phyloP scores from a whole-genome alignment of 371 early-diverging fungal species.

The Mortierella sp. region DNA sequence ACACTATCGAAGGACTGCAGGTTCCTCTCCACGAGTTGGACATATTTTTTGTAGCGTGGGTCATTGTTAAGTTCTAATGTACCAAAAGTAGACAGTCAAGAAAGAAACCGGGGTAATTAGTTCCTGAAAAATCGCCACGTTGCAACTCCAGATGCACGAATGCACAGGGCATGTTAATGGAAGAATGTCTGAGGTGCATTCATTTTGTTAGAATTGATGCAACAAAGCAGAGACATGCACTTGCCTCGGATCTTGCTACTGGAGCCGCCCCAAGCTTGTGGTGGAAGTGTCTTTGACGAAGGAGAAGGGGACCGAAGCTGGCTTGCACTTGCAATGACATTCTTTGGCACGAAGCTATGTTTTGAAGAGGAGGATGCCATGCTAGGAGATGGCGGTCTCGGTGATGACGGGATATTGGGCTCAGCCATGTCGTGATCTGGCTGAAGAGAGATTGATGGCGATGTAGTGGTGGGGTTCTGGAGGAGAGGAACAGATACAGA shows the following conservation, averaged over 20 bases:
- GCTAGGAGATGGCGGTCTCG: conserved; percentile 43
- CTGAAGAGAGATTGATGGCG: not conserved
- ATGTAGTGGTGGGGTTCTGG: not conserved
- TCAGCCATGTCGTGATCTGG: conserved; percentile 35
- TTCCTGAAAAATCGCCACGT: not conserved
- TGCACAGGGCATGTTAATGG: not conserved
- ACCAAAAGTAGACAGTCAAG: not conserved
- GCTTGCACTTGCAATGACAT: conserved; percentile 7
- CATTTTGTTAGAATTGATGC: not conserved
- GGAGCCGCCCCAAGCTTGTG: conserved; percentile 44
- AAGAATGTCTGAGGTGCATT: not conserved
- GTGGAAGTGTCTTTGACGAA: conserved; percentile 46
- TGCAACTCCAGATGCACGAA: not conserved
- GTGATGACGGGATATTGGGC: conserved; percentile 34
- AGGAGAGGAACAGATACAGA: not conserved
- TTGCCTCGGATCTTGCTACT: conserved; percentile 48
- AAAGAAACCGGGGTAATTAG: not conserved
- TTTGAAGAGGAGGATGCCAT: conserved; percentile 37
- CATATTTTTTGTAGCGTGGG: conserved; percentile 85
- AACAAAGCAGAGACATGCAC: not conserved
- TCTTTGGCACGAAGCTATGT: conserved; percentile 40
- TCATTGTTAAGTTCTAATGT: conserved; percentile 63
- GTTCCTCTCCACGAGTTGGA: conserved; percentile 85
- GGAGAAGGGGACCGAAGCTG: conserved; percentile 51
- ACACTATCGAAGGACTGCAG: conserved; percentile 91